Conservation (phyloP, 345 rosid species). For the Murraya koenigii region DNA sequence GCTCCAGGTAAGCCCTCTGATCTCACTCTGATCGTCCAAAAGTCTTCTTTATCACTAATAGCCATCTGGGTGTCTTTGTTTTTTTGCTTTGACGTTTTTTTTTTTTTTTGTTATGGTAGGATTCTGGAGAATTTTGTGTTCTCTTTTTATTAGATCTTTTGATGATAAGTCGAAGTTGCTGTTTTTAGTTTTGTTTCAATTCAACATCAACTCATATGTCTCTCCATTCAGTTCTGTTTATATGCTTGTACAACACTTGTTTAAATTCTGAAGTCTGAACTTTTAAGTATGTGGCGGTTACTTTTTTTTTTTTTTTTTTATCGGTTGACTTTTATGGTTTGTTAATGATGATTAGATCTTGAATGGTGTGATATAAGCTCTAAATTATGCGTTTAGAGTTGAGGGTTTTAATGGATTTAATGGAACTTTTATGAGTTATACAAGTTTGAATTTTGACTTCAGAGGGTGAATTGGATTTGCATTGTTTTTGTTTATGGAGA, state of each 20-base stretch:
- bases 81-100: neutral
- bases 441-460: neutral
- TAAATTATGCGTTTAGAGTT: neutral
- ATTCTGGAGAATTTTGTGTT: neutral
- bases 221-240: neutral
- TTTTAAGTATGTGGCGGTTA: neutral
- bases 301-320: neutral
- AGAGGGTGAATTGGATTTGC: neutral
- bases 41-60: neutral
- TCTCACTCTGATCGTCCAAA: neutral
- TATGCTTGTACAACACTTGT: neutral
- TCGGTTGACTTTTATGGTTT: neutral
- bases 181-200: neutral
- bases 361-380: conserved; percentile 8
- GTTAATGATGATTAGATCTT: conserved; percentile 22
- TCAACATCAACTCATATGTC: neutral
- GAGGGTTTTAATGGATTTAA: conserved; percentile 14
- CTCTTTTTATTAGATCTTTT: conserved; percentile 20
- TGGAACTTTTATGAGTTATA: neutral
- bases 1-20: conserved; percentile 15
- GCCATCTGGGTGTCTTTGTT: neutral
- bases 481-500: conserved; percentile 2
- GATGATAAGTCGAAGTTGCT: conserved; percentile 9
- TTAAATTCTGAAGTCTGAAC: neutral
- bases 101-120: neutral